phyloP scores from a whole-genome alignment of 306 rosid species.

The Fagus crenata region DNA sequence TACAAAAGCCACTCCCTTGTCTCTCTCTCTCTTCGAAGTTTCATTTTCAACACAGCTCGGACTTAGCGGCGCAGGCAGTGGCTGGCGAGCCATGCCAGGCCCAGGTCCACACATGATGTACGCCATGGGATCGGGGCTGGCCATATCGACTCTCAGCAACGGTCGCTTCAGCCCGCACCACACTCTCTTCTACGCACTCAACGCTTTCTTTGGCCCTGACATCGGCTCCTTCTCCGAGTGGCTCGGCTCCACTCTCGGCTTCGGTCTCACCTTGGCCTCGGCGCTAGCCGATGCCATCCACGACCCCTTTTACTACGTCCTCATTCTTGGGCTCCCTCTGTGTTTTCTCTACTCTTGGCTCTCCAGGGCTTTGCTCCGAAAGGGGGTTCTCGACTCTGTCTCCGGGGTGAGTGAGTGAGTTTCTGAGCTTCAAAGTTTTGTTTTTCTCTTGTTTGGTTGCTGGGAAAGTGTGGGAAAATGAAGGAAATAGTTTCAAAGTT shows the following conservation, averaged over 20 bases:
- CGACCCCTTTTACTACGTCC: conserved; percentile 59
- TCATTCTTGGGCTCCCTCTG: conserved; percentile 71
- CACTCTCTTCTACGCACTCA: conserved; percentile 60
- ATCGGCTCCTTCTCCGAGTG: conserved; percentile 86
- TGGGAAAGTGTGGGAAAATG: neutral
- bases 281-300: conserved; percentile 54
- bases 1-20: too few species aligned
- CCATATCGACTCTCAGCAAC: conserved; percentile 41
- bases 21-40: too few species aligned
- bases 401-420: conserved; percentile 48
- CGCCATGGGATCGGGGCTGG: conserved; percentile 77
- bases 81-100: conserved; percentile 63
- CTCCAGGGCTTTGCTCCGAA: conserved; percentile 48
- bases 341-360: conserved; percentile 64
- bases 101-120: conserved; percentile 90
- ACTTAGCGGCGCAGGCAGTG: neutral
- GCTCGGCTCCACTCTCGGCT: conserved; percentile 52
- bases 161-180: conserved; percentile 84
- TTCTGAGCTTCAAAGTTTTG: neutral
- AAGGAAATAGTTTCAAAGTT: neutral
- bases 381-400: conserved; percentile 54
- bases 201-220: conserved; percentile 92
- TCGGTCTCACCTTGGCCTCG: conserved; percentile 37
- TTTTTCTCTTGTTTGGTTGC: conserved; percentile 5
- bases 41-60: neutral